A percentile compares a stretch with the other conserved stretches of the same genome.
phyloP scores from a whole-genome alignment of 352 stramenopile species.

The Phytophthora multivora region DNA sequence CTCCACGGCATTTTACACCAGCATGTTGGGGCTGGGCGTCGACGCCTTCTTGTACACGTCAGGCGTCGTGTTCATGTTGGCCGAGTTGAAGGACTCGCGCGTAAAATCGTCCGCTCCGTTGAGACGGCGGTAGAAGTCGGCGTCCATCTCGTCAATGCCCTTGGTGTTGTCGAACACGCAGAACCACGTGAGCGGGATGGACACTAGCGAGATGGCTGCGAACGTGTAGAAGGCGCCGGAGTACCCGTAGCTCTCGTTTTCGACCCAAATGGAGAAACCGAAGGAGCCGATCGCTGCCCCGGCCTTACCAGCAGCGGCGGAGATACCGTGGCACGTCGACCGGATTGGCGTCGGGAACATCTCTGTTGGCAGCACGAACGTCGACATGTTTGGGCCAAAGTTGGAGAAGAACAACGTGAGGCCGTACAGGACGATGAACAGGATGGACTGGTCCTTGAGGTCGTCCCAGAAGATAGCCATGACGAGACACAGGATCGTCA shows the following conservation, averaged over 20 bases:
- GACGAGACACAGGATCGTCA: slow-evolving; percentile 68
- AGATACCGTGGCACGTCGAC: slow-evolving; percentile 90
- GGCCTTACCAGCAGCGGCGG: slow-evolving; percentile 85
- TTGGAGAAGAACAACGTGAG: slow-evolving; percentile 84
- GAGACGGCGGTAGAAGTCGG: slow-evolving; percentile 48
- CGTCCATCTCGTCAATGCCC: slow-evolving; percentile 61
- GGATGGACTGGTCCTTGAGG: slow-evolving; percentile 48
- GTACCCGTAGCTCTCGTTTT: slow-evolving; percentile 65
- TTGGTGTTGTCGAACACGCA: slow-evolving; percentile 72
- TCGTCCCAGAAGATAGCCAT: slow-evolving; percentile 70
- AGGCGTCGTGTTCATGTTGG: slow-evolving; percentile 11
- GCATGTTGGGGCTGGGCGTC: slow-evolving; percentile 13
- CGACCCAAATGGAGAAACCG: slow-evolving; percentile 68
- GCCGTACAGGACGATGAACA: slow-evolving; percentile 82
- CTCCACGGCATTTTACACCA: slow-evolving; percentile 7
- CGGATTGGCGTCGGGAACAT: slow-evolving; percentile 87
- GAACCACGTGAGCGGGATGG: slow-evolving; percentile 66
- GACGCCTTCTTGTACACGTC: slow-evolving; percentile 21
- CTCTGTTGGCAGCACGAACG: slow-evolving; percentile 90
- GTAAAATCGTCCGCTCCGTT: slow-evolving; percentile 45
- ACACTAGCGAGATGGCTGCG: slow-evolving; percentile 52
- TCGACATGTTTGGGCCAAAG: slow-evolving; percentile 88
- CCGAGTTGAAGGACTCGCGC: slow-evolving; percentile 35
- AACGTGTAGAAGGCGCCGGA: slow-evolving; percentile 66
- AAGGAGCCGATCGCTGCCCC: slow-evolving; percentile 78